These are phyloP conservation scores for Aaosphaeria pasadenensis DNA, from an alignment of 2,329 filamentous ascomycete species.

Conservation along the genomic window DNA sequence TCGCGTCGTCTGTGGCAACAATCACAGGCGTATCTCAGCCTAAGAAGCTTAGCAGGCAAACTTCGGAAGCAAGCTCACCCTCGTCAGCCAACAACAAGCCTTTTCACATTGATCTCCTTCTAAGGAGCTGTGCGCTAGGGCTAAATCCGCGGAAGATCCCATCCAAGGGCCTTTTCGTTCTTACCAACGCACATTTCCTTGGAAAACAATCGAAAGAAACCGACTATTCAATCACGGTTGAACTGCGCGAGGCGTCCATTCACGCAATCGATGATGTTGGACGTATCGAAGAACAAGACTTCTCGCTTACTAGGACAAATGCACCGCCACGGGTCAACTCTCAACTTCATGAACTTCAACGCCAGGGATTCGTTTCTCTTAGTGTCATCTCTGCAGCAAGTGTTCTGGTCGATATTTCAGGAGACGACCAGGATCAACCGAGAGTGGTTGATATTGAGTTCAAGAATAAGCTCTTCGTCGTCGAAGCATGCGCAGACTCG, in stretches of 20 bases:
- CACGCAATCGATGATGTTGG: constrained; percentile 76
- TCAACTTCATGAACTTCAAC: constrained; percentile 51
- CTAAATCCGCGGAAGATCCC: constrained; percentile 74
- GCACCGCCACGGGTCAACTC: constrained; percentile 25
- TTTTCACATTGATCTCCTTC: constrained; percentile 66
- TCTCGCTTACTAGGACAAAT: constrained; percentile 4
- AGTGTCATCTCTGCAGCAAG: constrained; percentile 83
- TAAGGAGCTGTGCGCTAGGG: constrained; percentile 79
- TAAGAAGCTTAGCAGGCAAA: constrained; percentile 31
- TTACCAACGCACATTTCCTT: constrained; percentile 74
- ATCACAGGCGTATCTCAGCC: constrained; percentile 64
- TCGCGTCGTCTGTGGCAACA: constrained; percentile 77
- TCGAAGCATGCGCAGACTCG: constrained; percentile 96
- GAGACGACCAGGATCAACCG: constrained; percentile 55
- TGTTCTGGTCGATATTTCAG: constrained; percentile 59
- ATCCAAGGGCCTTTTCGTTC: constrained; percentile 74
- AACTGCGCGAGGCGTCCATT: constrained; percentile 76
- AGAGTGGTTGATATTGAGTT: constrained; percentile 77
- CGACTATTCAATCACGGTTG: constrained; percentile 61
- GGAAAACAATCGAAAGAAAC: constrained; percentile 64
- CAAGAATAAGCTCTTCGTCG: constrained; percentile 78
- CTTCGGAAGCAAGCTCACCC: constrained; percentile 21
- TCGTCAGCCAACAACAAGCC: constrained; percentile 27
- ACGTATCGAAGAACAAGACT: constrained; percentile 35
- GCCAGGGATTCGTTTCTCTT: constrained; percentile 78